Conservation (phyloP, 1,139 yeast species). For the Nakaseomyces nivariensis region DNA sequence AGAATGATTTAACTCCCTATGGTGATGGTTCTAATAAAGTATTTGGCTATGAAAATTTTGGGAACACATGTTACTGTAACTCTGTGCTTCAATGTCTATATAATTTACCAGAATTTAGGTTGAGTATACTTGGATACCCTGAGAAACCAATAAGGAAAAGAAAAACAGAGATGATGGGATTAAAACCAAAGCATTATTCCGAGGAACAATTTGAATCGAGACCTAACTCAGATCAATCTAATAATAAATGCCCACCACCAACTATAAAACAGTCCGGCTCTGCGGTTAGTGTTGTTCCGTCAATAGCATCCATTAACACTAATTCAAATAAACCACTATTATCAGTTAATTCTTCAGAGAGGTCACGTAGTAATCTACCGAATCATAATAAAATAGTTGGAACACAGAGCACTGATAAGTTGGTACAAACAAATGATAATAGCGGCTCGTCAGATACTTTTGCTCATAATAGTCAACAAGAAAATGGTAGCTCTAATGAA, state of each 20-base stretch:
- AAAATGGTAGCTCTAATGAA: not conserved
- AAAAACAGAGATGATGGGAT: constrained; percentile 35
- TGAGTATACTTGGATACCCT: constrained; percentile 41
- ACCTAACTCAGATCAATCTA: not conserved
- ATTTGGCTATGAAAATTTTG: constrained; percentile 89
- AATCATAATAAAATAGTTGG: not conserved
- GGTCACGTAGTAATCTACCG: not conserved
- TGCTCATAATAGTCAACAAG: not conserved
- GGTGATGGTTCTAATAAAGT: constrained; percentile 63
- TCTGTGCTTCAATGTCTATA: constrained; percentile 78
- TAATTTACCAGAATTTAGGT: constrained; percentile 58
- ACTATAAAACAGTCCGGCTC: not conserved
- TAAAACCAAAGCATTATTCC: constrained; percentile 37
- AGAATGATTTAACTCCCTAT: constrained; percentile 25
- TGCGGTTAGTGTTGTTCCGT: not conserved
- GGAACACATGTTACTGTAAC: constrained; percentile 86
- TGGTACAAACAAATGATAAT: not conserved
- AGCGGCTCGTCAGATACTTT: not conserved
- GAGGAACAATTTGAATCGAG: constrained; percentile 12
- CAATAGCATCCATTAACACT: not conserved
- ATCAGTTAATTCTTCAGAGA: not conserved
- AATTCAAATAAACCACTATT: not conserved
- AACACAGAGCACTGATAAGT: not conserved
- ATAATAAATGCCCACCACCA: not conserved
- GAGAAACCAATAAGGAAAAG: constrained; percentile 28